Percentiles rank a stretch among this genome's conserved stretches.
These are phyloP conservation scores for Podila minutissima DNA, from an alignment of 192 early-diverging fungal genomes.

Conservation along the genomic window DNA sequence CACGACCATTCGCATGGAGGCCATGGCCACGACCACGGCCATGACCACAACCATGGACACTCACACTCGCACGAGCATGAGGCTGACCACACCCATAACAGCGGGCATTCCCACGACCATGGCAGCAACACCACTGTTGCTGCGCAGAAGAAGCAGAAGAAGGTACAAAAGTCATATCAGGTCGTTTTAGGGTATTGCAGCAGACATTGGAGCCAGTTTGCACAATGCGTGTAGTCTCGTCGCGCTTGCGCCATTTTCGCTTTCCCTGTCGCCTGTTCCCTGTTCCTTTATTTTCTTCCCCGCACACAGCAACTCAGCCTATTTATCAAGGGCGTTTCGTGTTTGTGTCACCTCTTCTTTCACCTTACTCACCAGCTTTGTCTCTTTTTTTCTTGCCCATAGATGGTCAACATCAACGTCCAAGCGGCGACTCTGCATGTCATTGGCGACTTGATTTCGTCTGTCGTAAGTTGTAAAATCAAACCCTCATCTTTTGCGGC, in stretches of 20 bases:
- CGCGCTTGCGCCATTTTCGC: too few relatives aligned
- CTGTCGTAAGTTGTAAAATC: constrained; percentile 54
- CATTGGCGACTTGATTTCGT: constrained; percentile 81
- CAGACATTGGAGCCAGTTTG: too few relatives aligned
- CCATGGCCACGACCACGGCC: constrained; percentile 54
- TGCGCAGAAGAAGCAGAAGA: constrained; percentile 35
- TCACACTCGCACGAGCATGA: constrained; percentile 35
- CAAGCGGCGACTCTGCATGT: constrained; percentile 82
- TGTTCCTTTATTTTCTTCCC: background rate
- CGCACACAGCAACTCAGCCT: too few relatives aligned
- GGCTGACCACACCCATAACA: constrained; percentile 9
- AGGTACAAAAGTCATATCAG: constrained; percentile 4
- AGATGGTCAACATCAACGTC: constrained; percentile 73
- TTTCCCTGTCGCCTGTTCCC: too few relatives aligned
- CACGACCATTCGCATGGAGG: constrained; percentile 42
- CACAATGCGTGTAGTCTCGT: too few relatives aligned
- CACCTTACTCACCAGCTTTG: background rate
- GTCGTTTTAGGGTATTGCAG: too few relatives aligned
- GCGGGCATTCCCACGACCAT: constrained; percentile 27
- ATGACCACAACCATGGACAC: constrained; percentile 59
- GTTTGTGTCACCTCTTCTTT: background rate
- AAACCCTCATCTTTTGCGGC: background rate
- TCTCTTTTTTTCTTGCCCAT: background rate
- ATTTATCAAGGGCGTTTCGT: too few relatives aligned
- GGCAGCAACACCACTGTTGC: constrained; percentile 6